Conservation (phyloP, 2,329 filamentous ascomycete species). For the Paraphaeosphaeria sporulosa region DNA sequence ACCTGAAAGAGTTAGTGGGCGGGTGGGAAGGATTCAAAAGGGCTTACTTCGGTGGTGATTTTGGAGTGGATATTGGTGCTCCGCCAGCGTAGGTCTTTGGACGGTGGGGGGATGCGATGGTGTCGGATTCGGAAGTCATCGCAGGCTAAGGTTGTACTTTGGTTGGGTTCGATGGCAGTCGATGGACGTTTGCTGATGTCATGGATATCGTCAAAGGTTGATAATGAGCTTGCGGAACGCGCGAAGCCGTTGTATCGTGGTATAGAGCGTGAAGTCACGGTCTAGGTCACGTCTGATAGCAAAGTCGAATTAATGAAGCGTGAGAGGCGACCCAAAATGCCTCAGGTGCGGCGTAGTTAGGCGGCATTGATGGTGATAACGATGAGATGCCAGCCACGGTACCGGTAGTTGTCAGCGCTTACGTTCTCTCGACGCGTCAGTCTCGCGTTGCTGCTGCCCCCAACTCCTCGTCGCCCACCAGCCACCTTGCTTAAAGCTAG, state of each 20-base stretch:
- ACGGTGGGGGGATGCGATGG: not conserved
- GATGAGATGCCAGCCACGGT: not conserved
- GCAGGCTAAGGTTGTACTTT: not conserved
- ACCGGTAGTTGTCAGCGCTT: not conserved
- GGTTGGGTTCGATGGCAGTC: not conserved
- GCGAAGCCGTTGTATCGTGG: not conserved
- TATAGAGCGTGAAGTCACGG: not conserved
- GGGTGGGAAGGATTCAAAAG: not conserved
- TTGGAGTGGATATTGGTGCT: not conserved
- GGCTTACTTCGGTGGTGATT: not conserved
- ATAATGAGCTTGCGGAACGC: not conserved
- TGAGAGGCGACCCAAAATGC: accelerated
- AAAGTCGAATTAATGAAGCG: not conserved
- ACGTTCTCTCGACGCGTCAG: not conserved
- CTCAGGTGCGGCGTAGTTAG: not conserved
- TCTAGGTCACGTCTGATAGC: not conserved
- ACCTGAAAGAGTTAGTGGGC: too few species aligned
- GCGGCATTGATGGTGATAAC: not conserved
- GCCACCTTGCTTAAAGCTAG: not conserved
- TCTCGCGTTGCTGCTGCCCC: not conserved
- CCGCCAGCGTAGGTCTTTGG: not conserved
- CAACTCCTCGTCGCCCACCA: not conserved
- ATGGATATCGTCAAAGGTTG: not conserved
- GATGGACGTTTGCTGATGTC: not conserved
- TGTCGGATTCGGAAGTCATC: not conserved